phyloP scores from a whole-genome alignment of 257 asterid species.

The Henckelia pumila region DNA sequence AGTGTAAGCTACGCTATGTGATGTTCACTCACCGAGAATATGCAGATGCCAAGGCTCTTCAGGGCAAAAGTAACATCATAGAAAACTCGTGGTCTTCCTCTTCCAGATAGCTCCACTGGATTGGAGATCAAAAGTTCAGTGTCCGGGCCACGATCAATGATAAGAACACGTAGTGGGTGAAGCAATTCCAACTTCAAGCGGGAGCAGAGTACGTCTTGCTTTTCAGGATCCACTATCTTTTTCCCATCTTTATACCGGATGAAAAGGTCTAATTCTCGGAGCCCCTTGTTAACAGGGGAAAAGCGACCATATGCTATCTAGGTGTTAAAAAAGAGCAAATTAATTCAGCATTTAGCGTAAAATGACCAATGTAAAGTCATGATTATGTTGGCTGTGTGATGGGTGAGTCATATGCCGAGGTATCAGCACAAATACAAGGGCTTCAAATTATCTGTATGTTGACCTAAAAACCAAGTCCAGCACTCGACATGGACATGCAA shows the following conservation, averaged over 20 bases:
- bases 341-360: slow-evolving; percentile 7
- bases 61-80: slow-evolving; percentile 69
- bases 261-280: slow-evolving; percentile 73
- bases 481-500: not conserved
- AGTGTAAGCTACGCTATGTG: not conserved
- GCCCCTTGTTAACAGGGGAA: slow-evolving; percentile 53
- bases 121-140: slow-evolving; percentile 82
- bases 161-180: slow-evolving; percentile 74
- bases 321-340: slow-evolving; percentile 5
- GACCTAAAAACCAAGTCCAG: slow-evolving; percentile 6
- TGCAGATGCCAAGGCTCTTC: slow-evolving; percentile 68
- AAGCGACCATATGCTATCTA: slow-evolving; percentile 78
- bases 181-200: slow-evolving; percentile 69
- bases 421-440: not conserved
- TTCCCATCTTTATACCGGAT: slow-evolving; percentile 63
- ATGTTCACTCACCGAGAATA: slow-evolving; percentile 57
- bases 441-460: not conserved
- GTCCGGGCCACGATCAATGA: slow-evolving; percentile 76
- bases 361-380: not conserved
- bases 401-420: not conserved
- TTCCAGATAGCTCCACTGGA: slow-evolving; percentile 83
- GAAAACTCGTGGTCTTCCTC: slow-evolving; percentile 84
- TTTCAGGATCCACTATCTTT: slow-evolving; percentile 77
- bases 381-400: no score
- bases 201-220: slow-evolving; percentile 61